phyloP scores from a whole-genome alignment of 2,329 filamentous ascomycete genomes.

The Colletotrichum lini region DNA sequence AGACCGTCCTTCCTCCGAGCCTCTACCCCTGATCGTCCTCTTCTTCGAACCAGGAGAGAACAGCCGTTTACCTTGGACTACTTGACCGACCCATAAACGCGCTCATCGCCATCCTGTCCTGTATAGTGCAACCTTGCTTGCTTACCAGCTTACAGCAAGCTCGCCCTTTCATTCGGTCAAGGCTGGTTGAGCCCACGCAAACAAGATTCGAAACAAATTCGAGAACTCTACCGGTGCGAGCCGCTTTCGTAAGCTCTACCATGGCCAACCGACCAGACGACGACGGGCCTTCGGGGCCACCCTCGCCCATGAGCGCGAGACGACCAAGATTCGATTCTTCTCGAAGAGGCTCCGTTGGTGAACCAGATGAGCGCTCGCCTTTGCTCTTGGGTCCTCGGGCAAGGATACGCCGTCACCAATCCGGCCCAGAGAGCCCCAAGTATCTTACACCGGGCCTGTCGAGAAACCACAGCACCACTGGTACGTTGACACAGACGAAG shows the following conservation, averaged over 20 bases:
- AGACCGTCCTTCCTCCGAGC: neutral
- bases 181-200: constrained; percentile 2
- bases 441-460: constrained; percentile 45
- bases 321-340: constrained; percentile 37
- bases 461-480: constrained; percentile 61
- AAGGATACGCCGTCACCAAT: constrained; percentile 55
- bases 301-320: constrained; percentile 38
- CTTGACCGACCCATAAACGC: neutral
- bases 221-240: constrained; percentile 30
- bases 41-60: neutral
- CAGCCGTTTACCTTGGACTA: neutral
- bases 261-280: constrained; percentile 37
- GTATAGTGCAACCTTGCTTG: neutral
- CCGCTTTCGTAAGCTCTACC: constrained; percentile 17
- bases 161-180: neutral
- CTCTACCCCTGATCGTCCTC: constrained; percentile 10
- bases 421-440: constrained; percentile 44
- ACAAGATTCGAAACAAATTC: constrained; percentile 20
- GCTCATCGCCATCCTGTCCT: constrained; percentile 14
- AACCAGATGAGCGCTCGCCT: constrained; percentile 61
- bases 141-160: neutral
- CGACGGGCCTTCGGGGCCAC: constrained; percentile 36
- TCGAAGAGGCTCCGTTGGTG: constrained; percentile 31
- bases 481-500: constrained; percentile 48
- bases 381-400: constrained; percentile 58